A percentile compares a stretch with the other conserved stretches of the same genome.
phyloP scores from a whole-genome alignment of 129 eudicot genomes.

The Tanacetum coccineum region DNA sequence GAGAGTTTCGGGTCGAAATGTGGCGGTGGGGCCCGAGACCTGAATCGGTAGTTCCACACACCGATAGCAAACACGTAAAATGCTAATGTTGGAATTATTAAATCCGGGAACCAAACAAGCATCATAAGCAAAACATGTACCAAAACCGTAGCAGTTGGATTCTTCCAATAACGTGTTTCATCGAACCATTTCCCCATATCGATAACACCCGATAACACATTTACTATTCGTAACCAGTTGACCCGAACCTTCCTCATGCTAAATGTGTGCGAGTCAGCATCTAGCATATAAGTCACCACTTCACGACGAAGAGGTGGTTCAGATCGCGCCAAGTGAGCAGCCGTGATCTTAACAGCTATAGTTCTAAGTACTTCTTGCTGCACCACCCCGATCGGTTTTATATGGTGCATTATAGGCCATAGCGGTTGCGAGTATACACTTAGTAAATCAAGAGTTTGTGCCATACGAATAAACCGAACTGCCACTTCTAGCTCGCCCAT shows the following conservation, averaged over 20 bases:
- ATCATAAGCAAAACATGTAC: constrained; percentile 82
- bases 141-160: constrained; percentile 74
- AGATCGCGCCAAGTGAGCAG: constrained; percentile 65
- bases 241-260: constrained; percentile 97
- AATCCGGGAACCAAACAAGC: constrained; percentile 95
- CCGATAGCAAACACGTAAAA: constrained; percentile 79
- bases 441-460: constrained; percentile 67
- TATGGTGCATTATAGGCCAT: constrained; percentile 82
- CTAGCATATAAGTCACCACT: constrained; percentile 75
- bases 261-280: constrained; percentile 69
- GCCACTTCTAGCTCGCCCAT: constrained; percentile 93
- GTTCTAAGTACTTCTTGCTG: constrained; percentile 80
- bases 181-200: constrained; percentile 75
- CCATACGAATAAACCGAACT: constrained; percentile 55
- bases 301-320: constrained; percentile 92
- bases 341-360: constrained; percentile 58
- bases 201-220: constrained; percentile 66
- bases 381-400: constrained; percentile 69
- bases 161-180: constrained; percentile 83
- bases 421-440: constrained; percentile 76
- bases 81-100: constrained; percentile 72
- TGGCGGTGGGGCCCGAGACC: constrained; percentile 50
- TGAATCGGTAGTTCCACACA: constrained; percentile 76
- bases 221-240: constrained; percentile 78
- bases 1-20: constrained; percentile 85